Percentiles rank a stretch among this genome's conserved stretches.
phyloP scores from a whole-genome alignment of 1,139 yeast species.

The Candida sp. region DNA sequence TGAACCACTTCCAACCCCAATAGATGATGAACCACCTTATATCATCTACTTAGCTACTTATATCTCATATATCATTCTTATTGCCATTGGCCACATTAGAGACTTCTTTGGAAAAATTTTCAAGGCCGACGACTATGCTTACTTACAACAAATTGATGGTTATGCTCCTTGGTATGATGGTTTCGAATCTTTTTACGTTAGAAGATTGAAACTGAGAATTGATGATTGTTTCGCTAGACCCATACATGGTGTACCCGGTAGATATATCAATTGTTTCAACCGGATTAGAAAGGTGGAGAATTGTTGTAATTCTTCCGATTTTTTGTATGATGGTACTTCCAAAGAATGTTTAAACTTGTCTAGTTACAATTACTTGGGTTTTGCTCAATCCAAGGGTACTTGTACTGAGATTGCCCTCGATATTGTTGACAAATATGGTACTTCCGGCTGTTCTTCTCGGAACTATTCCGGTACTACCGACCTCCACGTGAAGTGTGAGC shows the following conservation, averaged over 20 bases:
- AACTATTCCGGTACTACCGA: conserved; percentile 73
- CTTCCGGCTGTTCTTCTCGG: conserved; percentile 79
- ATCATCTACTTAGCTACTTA: conserved; percentile 78
- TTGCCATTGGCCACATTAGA: conserved; percentile 84
- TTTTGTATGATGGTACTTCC: conserved; percentile 69
- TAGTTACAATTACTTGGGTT: conserved; percentile 92
- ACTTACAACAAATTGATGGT: conserved; percentile 78
- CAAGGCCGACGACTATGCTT: conserved; percentile 59
- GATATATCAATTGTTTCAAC: conserved; percentile 78
- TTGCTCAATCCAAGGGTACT: conserved; percentile 91
- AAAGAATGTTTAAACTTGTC: conserved; percentile 82
- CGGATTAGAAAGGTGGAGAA: conserved; percentile 64
- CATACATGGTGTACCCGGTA: conserved; percentile 95
- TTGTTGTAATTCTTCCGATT: conserved; percentile 28
- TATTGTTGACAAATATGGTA: conserved; percentile 64
- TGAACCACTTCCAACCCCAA: conserved; percentile 53
- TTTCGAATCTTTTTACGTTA: conserved; percentile 88
- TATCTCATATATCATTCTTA: conserved; percentile 75
- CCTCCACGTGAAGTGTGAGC: conserved; percentile 72
- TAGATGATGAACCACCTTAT: conserved; percentile 86
- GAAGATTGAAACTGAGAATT: conserved; percentile 85
- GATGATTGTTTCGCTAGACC: conserved; percentile 97
- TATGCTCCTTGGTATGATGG: conserved; percentile 96
- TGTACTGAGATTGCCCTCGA: conserved; percentile 81
- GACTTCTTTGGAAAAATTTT: conserved; percentile 84